Conservation (phyloP, 1,139 yeast genomes). For the Wickerhamomyces sp. region DNA sequence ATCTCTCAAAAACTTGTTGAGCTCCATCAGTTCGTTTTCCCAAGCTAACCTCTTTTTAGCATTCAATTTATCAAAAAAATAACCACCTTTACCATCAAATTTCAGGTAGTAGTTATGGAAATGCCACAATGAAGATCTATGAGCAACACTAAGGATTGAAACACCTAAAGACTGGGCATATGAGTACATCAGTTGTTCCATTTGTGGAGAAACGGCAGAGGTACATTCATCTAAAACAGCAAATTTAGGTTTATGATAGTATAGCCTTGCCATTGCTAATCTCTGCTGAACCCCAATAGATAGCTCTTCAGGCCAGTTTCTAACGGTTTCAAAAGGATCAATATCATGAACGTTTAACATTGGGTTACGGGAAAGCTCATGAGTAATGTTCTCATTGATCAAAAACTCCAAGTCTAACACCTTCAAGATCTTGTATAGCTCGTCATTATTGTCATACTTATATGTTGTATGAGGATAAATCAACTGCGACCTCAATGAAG, state of each 20-base stretch:
- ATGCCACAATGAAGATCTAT: slow-evolving; percentile 89
- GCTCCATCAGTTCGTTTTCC: slow-evolving; percentile 64
- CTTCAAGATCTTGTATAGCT: slow-evolving; percentile 56
- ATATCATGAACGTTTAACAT: slow-evolving; percentile 18
- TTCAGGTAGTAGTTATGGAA: slow-evolving; percentile 80
- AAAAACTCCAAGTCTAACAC: slow-evolving; percentile 56
- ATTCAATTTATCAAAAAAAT: slow-evolving; percentile 62
- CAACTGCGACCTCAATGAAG: slow-evolving; percentile 79
- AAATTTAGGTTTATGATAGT: slow-evolving; percentile 85
- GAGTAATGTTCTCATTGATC: slow-evolving; percentile 33
- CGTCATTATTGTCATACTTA: slow-evolving; percentile 48
- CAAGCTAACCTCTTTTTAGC: slow-evolving; percentile 62
- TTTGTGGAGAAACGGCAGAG: slow-evolving; percentile 85
- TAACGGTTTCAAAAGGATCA: slow-evolving; percentile 59
- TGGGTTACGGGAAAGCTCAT: slow-evolving; percentile 26
- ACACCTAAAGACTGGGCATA: slow-evolving; percentile 80
- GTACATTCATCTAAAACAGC: slow-evolving; percentile 96
- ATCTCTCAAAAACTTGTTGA: slow-evolving; percentile 58
- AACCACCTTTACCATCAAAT: slow-evolving; percentile 81
- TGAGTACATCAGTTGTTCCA: slow-evolving; percentile 85
- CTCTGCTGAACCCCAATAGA: slow-evolving; percentile 92
- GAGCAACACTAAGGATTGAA: slow-evolving; percentile 86
- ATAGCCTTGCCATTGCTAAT: slow-evolving; percentile 88
- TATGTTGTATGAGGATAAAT: slow-evolving; percentile 69
- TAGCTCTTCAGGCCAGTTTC: slow-evolving; percentile 87